phyloP scores from a whole-genome alignment of 495 filamentous ascomycete species.

The Pseudevernia furfuracea region DNA sequence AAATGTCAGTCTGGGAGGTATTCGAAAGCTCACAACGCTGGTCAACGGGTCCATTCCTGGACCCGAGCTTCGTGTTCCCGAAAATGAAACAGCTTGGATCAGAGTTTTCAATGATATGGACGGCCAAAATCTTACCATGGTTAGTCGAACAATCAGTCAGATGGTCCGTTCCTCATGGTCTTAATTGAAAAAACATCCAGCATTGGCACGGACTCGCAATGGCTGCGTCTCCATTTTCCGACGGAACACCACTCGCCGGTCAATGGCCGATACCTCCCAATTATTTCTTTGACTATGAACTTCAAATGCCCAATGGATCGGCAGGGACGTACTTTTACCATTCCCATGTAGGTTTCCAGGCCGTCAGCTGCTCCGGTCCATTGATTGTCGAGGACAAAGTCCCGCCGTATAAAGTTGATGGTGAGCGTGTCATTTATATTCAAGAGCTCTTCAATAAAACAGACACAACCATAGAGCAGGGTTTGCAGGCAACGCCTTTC shows the following conservation, averaged over 20 bases:
- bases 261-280: background rate
- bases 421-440: background rate
- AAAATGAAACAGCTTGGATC: conserved; percentile 1
- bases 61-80: background rate
- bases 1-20: background rate
- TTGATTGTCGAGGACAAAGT: conserved; percentile 1
- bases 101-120: background rate
- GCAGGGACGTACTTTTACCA: conserved; percentile 3
- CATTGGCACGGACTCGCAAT: conserved; percentile 6
- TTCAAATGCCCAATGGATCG: background rate
- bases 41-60: conserved; percentile 1
- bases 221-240: background rate
- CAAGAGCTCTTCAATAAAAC: conserved; percentile 1
- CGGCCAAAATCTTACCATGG: background rate
- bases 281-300: conserved; percentile 1
- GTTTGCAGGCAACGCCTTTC: background rate
- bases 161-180: background rate
- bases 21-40: conserved; percentile 1
- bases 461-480: conserved; percentile 4
- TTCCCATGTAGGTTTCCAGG: conserved; percentile 1
- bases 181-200: background rate
- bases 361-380: background rate
- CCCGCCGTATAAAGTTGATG: background rate
- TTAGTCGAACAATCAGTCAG: background rate
- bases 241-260: conserved; percentile 5